Percentiles rank a stretch among this genome's conserved stretches.
Conservation (phyloP, 2,329 filamentous ascomycete genomes). For the Sporothrix luriei region DNA sequence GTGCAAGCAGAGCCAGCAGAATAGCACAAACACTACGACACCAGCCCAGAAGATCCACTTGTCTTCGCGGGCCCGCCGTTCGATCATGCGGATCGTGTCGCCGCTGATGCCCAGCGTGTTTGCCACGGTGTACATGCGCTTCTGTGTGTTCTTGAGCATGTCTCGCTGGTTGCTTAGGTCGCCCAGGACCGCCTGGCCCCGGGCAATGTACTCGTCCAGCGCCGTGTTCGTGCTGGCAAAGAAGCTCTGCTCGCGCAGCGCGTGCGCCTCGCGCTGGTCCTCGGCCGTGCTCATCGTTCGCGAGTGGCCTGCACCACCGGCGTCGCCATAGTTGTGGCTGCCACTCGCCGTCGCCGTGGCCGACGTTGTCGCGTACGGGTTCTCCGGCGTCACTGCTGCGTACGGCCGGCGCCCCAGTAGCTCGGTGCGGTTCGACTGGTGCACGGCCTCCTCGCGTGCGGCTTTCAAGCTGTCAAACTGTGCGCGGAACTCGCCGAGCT, state of each 20-base stretch:
- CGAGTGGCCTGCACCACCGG: slow-evolving; percentile 43
- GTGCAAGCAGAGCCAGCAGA: slow-evolving; percentile 89
- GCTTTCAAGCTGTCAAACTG: slow-evolving; percentile 78
- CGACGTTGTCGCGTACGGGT: slow-evolving; percentile 70
- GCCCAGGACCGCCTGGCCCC: slow-evolving; percentile 84
- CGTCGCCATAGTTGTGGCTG: slow-evolving; percentile 49
- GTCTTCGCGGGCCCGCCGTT: slow-evolving; percentile 86
- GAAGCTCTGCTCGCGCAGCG: slow-evolving; percentile 86
- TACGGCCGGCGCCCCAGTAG: slow-evolving; percentile 84
- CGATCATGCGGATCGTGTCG: slow-evolving; percentile 96
- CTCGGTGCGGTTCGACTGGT: slow-evolving; percentile 70
- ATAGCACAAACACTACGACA: slow-evolving; percentile 81
- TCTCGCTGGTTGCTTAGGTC: slow-evolving; percentile 89
- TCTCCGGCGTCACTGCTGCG: slow-evolving; percentile 78
- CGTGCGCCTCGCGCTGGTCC: slow-evolving; percentile 71
- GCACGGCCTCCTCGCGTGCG: slow-evolving; percentile 72
- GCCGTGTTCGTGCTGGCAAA: slow-evolving; percentile 79
- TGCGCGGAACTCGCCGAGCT: slow-evolving; percentile 76
- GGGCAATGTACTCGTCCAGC: slow-evolving; percentile 90
- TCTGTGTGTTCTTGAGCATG: slow-evolving; percentile 93
- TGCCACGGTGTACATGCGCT: slow-evolving; percentile 84
- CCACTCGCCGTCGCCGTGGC: slow-evolving; percentile 29
- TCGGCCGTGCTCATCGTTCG: slow-evolving; percentile 48
- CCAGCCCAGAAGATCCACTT: slow-evolving; percentile 97
- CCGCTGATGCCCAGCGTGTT: slow-evolving; percentile 92